phyloP scores from a whole-genome alignment of 805 yeast species.

The Pichia paraexigua region DNA sequence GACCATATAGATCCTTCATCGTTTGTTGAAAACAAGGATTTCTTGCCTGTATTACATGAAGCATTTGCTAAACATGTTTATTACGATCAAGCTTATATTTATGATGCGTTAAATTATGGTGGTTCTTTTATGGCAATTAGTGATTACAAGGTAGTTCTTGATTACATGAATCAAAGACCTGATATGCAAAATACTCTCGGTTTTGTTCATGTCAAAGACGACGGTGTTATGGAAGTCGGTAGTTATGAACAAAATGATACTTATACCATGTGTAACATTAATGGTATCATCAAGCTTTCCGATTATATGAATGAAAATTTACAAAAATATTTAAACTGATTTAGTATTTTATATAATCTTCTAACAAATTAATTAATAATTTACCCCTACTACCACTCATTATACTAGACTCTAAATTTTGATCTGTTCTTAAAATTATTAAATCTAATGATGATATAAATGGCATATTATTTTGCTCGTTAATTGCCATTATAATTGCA shows the following conservation, averaged over 20 bases:
- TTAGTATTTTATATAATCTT: slow-evolving; percentile 35
- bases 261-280: slow-evolving; percentile 45
- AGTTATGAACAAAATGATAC: slow-evolving; percentile 51
- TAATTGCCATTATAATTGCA: slow-evolving; percentile 31
- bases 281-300: slow-evolving; percentile 45
- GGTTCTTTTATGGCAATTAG: slow-evolving; percentile 58
- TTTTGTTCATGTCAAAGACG: slow-evolving; percentile 49
- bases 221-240: slow-evolving; percentile 46
- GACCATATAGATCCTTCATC: slow-evolving; percentile 14
- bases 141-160: slow-evolving; percentile 60
- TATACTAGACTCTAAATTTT: slow-evolving; percentile 11
- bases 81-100: slow-evolving; percentile 44
- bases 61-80: slow-evolving; percentile 21
- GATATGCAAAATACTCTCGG: slow-evolving; percentile 67
- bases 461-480: slow-evolving; percentile 9
- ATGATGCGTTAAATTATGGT: slow-evolving; percentile 49
- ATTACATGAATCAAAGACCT: slow-evolving; percentile 47
- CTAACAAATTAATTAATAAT: slow-evolving; percentile 36
- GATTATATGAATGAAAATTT: slow-evolving; percentile 42
- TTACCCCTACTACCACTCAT: slow-evolving; percentile 23
- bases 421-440: slow-evolving; percentile 17
- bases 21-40: slow-evolving; percentile 24
- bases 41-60: slow-evolving; percentile 18
- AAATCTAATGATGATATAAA: slow-evolving; percentile 19
- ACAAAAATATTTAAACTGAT: slow-evolving; percentile 8